Conservation (phyloP, 1,139 yeast genomes). For the Debaryomyces nepalensis region DNA sequence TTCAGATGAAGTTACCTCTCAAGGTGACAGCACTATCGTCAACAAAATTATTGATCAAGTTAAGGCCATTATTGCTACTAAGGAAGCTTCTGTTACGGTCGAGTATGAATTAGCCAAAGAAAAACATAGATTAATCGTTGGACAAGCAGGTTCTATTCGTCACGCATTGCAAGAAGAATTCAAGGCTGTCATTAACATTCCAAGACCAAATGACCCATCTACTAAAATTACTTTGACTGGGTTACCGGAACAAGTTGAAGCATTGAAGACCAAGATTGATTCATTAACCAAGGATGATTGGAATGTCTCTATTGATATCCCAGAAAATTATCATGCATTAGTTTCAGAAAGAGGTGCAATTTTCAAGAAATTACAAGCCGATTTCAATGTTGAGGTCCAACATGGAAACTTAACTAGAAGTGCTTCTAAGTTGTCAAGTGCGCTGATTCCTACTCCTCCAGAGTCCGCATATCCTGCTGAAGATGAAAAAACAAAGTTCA, state of each 20-base stretch:
- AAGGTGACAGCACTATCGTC: conserved; percentile 80
- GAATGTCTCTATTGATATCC: conserved; percentile 56
- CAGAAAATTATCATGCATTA: conserved; percentile 60
- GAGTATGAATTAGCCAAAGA: conserved; percentile 69
- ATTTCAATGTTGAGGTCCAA: conserved; percentile 62
- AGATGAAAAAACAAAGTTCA: conserved; percentile 49
- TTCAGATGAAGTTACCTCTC: conserved; percentile 63
- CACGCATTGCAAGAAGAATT: conserved; percentile 73
- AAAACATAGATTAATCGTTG: conserved; percentile 78
- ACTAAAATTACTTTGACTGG: conserved; percentile 56
- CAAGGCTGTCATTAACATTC: conserved; percentile 67
- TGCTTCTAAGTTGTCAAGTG: conserved; percentile 55
- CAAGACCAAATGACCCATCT: conserved; percentile 59
- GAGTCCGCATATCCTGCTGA: conserved; percentile 53
- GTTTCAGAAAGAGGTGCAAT: conserved; percentile 73
- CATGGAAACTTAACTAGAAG: conserved; percentile 59
- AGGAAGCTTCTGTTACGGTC: conserved; percentile 65
- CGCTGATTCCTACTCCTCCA: conserved; percentile 52
- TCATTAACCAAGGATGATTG: conserved; percentile 60
- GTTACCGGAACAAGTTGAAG: conserved; percentile 62
- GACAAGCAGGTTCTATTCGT: conserved; percentile 80
- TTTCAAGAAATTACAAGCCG: conserved; percentile 58
- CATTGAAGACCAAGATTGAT: conserved; percentile 55
- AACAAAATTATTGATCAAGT: conserved; percentile 69
- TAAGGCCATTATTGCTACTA: conserved; percentile 63